phyloP scores from a whole-genome alignment of 495 filamentous ascomycete genomes.

The Daldinia loculata region DNA sequence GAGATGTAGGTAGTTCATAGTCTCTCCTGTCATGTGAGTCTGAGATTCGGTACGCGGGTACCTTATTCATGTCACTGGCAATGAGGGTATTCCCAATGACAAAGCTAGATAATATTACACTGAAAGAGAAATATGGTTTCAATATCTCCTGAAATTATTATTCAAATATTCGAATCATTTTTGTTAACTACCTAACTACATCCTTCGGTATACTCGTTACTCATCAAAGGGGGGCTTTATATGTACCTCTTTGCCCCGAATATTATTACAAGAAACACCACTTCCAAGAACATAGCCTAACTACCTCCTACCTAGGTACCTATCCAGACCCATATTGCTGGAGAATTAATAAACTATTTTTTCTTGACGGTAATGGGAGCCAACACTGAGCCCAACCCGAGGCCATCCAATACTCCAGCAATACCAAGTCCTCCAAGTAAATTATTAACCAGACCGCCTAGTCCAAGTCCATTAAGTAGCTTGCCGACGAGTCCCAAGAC shows the following conservation, averaged over 20 bases:
- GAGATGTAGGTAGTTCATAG: background rate
- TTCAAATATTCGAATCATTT: background rate
- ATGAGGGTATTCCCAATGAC: conserved; percentile 10
- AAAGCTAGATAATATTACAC: background rate
- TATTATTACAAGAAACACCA: background rate
- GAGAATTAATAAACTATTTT: conserved; percentile 36
- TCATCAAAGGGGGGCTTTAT: background rate
- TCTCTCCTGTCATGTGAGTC: background rate
- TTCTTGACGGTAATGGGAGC: conserved; percentile 62
- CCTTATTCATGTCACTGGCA: background rate
- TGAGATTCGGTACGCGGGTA: background rate
- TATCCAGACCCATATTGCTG: background rate
- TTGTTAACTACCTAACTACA: background rate
- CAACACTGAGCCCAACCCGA: conserved; percentile 72
- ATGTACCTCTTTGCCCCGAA: background rate
- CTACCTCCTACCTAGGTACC: background rate
- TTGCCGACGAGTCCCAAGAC: conserved; percentile 83
- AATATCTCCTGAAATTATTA: background rate
- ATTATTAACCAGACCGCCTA: conserved; percentile 81
- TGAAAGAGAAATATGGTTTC: background rate
- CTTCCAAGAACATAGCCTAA: background rate
- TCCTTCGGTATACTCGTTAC: background rate
- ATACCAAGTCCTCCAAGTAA: conserved; percentile 83
- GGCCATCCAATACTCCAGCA: conserved; percentile 74
- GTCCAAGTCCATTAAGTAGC: conserved; percentile 79